These are phyloP conservation scores for Erysiphe pulchra DNA, from an alignment of 2,329 filamentous ascomycete species.

Conservation along the genomic window DNA sequence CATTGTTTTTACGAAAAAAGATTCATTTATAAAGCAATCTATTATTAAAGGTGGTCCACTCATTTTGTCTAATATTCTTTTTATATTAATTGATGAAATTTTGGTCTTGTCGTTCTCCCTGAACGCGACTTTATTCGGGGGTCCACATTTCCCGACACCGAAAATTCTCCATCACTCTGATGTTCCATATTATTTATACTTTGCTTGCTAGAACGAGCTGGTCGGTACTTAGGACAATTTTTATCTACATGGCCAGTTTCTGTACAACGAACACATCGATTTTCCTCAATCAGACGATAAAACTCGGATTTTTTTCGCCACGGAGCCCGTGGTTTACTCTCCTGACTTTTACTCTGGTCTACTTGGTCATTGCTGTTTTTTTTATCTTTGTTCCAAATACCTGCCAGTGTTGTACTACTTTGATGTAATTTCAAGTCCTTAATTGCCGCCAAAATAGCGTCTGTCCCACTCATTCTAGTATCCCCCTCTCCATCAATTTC, in stretches of 20 bases:
- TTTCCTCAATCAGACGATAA: not conserved
- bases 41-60: not conserved
- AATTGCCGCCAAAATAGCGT: not conserved
- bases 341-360: not conserved
- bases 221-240: not conserved
- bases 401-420: too few species aligned
- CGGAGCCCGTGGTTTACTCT: not conserved
- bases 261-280: not conserved
- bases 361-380: not conserved
- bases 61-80: not conserved
- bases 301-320: not conserved
- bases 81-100: too few species aligned
- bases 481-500: not conserved
- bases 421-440: not conserved
- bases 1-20: too few species aligned
- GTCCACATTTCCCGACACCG: not conserved
- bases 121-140: not conserved
- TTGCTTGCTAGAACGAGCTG: not conserved
- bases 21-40: too few species aligned
- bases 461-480: not conserved
- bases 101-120: not conserved
- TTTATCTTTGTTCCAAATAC: not conserved
- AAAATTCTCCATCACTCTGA: not conserved
- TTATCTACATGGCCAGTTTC: not conserved
- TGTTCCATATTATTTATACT: not conserved